Conservation (phyloP, 306 rosid species). For the Castanospermum australe region DNA sequence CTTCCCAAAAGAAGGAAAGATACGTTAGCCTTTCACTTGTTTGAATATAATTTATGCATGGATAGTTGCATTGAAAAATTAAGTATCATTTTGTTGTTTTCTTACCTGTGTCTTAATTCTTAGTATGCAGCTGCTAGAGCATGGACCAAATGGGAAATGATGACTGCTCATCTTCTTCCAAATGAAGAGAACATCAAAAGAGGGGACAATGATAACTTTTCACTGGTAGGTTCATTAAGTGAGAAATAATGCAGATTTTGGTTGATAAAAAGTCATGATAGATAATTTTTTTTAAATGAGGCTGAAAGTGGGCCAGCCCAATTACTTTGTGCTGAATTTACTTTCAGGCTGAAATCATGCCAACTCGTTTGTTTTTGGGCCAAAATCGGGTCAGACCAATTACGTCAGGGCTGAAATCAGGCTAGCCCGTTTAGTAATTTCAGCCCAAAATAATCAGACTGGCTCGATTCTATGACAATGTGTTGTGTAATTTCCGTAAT, state of each 20-base stretch:
- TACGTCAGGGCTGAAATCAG: too few species aligned
- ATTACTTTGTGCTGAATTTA: too few species aligned
- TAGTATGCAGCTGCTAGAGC: constrained; percentile 98
- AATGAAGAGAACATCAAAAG: constrained; percentile 73
- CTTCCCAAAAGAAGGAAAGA: neutral
- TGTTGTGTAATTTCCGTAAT: neutral
- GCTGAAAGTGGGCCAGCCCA: too few species aligned
- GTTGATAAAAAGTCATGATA: neutral
- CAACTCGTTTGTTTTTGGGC: too few species aligned
- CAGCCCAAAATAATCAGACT: too few species aligned
- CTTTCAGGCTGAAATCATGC: too few species aligned
- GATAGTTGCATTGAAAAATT: constrained; percentile 1
- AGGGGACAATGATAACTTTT: constrained; percentile 82
- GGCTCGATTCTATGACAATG: neutral
- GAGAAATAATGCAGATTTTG: neutral
- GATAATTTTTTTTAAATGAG: neutral
- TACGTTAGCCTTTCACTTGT: neutral
- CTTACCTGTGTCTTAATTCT: constrained; percentile 30
- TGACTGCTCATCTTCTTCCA: constrained; percentile 88
- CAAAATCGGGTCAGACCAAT: too few species aligned
- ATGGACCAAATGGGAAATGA: constrained; percentile 99
- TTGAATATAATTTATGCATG: constrained; percentile 12
- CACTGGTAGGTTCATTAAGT: constrained; percentile 57
- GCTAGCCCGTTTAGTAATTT: too few species aligned
- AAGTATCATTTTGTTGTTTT: constrained; percentile 6